A percentile compares a stretch with the other conserved stretches of the same genome.
These are phyloP conservation scores for Colletotrichum gigasporum DNA, from an alignment of 2,329 filamentous ascomycete species.

Conservation along the genomic window DNA sequence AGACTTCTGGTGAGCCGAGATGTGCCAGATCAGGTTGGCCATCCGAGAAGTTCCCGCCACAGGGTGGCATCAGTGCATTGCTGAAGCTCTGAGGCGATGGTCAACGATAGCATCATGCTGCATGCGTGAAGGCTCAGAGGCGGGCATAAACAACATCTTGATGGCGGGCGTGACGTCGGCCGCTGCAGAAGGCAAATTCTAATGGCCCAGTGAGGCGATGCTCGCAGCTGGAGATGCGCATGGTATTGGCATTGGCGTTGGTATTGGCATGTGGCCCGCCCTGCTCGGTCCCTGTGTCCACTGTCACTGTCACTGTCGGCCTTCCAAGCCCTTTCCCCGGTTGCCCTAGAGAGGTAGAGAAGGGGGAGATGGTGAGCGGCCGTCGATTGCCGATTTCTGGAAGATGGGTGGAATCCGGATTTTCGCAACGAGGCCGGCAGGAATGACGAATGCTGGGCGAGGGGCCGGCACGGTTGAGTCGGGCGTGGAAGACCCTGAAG, in stretches of 20 bases:
- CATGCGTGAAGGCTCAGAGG: not conserved
- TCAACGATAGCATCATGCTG: constrained; percentile 10
- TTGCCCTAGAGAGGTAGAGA: too few relatives aligned
- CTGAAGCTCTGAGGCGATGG: not conserved
- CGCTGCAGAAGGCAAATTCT: constrained; percentile 1
- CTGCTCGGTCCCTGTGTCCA: not conserved
- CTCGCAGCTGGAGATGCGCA: not conserved
- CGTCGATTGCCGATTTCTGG: constrained; percentile 15
- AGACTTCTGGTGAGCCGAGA: not conserved
- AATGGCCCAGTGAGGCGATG: constrained; percentile 16
- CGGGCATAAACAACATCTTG: constrained; percentile 7
- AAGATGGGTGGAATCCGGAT: constrained; percentile 26
- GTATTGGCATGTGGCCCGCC: not conserved
- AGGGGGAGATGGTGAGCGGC: constrained; percentile 1
- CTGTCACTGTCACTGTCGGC: too few relatives aligned
- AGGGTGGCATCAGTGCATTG: not conserved
- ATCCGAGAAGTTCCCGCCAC: not conserved
- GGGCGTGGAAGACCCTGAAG: constrained; percentile 27
- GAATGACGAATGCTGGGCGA: constrained; percentile 23
- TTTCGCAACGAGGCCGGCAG: not conserved
- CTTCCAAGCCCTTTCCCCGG: too few relatives aligned
- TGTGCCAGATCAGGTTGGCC: not conserved
- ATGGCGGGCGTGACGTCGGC: constrained; percentile 23
- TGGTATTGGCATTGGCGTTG: too few relatives aligned
- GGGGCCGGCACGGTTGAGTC: not conserved